Percentiles rank a stretch among this genome's conserved stretches.
These are phyloP conservation scores for Silene vulgaris DNA, from an alignment of 179 eudicot genomes.

Conservation along the genomic window DNA sequence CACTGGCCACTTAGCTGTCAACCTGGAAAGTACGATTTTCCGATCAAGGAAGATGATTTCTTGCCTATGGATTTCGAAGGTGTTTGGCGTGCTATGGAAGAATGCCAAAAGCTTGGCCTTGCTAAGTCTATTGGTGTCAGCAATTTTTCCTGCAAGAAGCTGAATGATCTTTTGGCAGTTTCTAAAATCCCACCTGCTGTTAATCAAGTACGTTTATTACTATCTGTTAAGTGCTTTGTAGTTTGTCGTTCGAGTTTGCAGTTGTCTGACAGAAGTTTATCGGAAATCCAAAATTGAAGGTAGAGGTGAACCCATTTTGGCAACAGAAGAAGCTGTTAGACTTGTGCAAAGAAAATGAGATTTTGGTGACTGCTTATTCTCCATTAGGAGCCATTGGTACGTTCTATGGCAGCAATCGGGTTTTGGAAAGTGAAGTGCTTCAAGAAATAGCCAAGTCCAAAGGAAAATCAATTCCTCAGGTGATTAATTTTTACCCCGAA, in stretches of 20 bases:
- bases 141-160: conserved; percentile 60
- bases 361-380: conserved; percentile 50
- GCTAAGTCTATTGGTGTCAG: conserved; percentile 69
- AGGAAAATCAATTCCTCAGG: conserved; percentile 32
- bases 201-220: conserved; percentile 49
- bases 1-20: conserved; percentile 51
- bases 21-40: conserved; percentile 34
- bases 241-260: background rate
- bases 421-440: conserved; percentile 39
- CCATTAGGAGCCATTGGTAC: conserved; percentile 49
- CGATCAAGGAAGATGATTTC: conserved; percentile 37
- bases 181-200: conserved; percentile 69
- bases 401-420: conserved; percentile 34
- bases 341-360: conserved; percentile 42
- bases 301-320: conserved; percentile 69
- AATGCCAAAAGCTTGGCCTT: conserved; percentile 60
- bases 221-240: background rate
- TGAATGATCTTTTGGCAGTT: conserved; percentile 39
- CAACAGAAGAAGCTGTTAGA: conserved; percentile 55
- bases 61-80: conserved; percentile 48
- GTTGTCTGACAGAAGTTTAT: background rate
- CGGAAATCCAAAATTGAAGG: conserved; percentile 22
- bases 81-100: conserved; percentile 74
- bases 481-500: conserved; percentile 10
- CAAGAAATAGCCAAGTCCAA: conserved; percentile 26